Evolutionary conservation across 208 protist species (phyloP).

Genomic region (Kentomonas sorsogonicus): DNA sequence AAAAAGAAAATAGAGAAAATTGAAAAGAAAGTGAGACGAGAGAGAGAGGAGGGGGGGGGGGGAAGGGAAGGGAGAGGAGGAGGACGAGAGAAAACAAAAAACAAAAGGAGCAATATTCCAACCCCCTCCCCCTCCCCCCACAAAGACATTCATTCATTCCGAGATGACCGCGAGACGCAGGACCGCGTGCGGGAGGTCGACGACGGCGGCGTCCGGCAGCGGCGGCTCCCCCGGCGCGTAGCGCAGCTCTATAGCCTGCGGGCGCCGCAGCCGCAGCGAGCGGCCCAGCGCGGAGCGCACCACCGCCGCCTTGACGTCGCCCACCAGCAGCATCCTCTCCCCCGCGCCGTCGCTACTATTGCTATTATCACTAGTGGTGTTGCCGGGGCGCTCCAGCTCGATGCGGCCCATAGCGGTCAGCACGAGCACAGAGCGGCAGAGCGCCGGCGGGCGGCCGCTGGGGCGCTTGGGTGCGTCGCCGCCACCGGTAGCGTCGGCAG

Average conservation of each 20-base stretch:
- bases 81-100: slow-evolving; percentile 6
- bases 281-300: slow-evolving; percentile 41
- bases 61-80: neutral
- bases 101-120: slow-evolving; percentile 9
- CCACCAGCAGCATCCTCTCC: slow-evolving; percentile 18
- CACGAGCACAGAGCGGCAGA: slow-evolving; percentile 29
- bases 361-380: neutral
- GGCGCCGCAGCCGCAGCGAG: slow-evolving; percentile 28
- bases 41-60: slow-evolving; percentile 1
- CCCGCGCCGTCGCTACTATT: neutral
- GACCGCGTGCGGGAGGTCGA: slow-evolving; percentile 29
- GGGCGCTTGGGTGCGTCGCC: no score
- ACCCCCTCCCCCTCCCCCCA: no score
- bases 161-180: slow-evolving; percentile 29
- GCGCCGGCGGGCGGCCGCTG: neutral
- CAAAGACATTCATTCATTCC: no score
- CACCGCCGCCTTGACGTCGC: slow-evolving; percentile 42
- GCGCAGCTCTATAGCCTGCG: slow-evolving; percentile 18
- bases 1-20: slow-evolving; percentile 8
- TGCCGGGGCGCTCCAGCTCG: slow-evolving; percentile 34
- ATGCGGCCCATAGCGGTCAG: slow-evolving; percentile 38
- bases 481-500: no score
- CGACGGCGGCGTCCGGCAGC: slow-evolving; percentile 19
- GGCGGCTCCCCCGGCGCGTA: slow-evolving; percentile 29
- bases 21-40: slow-evolving; percentile 4